These are phyloP conservation scores for Pleurotus citrinopileatus DNA, from an alignment of 768 basidiomycete genomes.

Conservation along the genomic window DNA sequence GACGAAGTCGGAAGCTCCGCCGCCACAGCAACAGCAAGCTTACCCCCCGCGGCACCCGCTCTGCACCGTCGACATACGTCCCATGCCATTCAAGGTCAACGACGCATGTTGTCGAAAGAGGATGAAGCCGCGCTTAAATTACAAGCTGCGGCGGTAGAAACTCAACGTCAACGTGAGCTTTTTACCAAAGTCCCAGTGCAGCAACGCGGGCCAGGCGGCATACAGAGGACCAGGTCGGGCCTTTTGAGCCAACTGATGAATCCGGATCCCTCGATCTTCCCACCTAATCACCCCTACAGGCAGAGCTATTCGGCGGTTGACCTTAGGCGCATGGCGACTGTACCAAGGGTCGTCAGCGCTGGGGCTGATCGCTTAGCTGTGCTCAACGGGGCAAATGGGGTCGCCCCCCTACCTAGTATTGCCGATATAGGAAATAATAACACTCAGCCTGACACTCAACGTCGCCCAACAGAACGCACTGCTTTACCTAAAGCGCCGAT, in stretches of 20 bases:
- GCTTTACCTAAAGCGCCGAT: neutral
- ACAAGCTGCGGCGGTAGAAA: constrained; percentile 59
- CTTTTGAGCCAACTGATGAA: constrained; percentile 69
- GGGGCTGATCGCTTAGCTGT: constrained; percentile 15
- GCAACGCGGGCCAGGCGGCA: constrained; percentile 55
- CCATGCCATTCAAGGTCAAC: neutral
- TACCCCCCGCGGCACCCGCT: neutral
- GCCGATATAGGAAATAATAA: neutral
- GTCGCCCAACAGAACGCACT: neutral
- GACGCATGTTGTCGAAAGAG: constrained; percentile 12
- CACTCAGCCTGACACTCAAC: neutral
- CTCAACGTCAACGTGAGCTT: constrained; percentile 64
- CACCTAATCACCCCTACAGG: constrained; percentile 57
- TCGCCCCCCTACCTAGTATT: constrained; percentile 8
- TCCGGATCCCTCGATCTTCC: constrained; percentile 62
- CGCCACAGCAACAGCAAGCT: constrained; percentile 2
- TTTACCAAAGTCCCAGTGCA: constrained; percentile 65
- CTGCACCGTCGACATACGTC: constrained; percentile 3
- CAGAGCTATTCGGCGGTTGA: constrained; percentile 40
- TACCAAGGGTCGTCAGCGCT: constrained; percentile 11
- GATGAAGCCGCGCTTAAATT: constrained; percentile 21
- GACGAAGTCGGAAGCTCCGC: neutral
- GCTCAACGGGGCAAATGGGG: constrained; percentile 11
- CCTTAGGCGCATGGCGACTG: constrained; percentile 41
- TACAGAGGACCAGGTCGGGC: constrained; percentile 45